Evolutionary conservation across 331 rosid genomes (phyloP), one percentile per base, ranked within the genome.

Genomic region (Acacia concinna): DNA sequence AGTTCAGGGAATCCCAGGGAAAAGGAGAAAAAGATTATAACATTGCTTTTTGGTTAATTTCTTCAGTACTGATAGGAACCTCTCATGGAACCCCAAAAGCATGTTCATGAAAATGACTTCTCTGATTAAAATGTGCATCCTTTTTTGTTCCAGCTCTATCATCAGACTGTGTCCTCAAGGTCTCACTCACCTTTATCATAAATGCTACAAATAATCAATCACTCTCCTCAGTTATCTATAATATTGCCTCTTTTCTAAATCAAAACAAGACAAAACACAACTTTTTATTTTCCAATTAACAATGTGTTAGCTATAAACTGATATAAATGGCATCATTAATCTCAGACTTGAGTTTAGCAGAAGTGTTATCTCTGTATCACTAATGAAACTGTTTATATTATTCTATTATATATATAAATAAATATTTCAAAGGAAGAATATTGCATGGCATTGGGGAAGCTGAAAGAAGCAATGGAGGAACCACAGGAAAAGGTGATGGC

Each of bases 381-480:
- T 52, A 8, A 52, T 52, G 13, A 52, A 52, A 46, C 8, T 46
- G 6, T 1, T 52, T n/a, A 52, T 52, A 8, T 52, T n/a, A 0
- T n/a, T 2, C 20, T 51, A 1, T 13, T 10, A 52, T 52, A 52
- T 52, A 52, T 10, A 52, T 52, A 52, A n/a, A 52, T 52, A 13
- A 52, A n/a, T 8, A 21, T 68, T 75, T 54, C 47, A 35, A 78
- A 94, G 98, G 92, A 94, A 88, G 90, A 90, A 76, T 94, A 94
- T 85, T 94, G 97, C 84, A 32, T 80, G 68, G 90, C 94, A 64
- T 86, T 94, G 12, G 80, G 83, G 17, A 87, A 90, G 90, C 88
- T 94, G 59, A 94, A 90, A 81, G 94, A 87, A 83, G 96, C 93
- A 79, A 88, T 94, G 78, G 96, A 90, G 87, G 96, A 92, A 77